Conservation (phyloP, 208 protist genomes). For the Trypanosoma boissoni region DNA sequence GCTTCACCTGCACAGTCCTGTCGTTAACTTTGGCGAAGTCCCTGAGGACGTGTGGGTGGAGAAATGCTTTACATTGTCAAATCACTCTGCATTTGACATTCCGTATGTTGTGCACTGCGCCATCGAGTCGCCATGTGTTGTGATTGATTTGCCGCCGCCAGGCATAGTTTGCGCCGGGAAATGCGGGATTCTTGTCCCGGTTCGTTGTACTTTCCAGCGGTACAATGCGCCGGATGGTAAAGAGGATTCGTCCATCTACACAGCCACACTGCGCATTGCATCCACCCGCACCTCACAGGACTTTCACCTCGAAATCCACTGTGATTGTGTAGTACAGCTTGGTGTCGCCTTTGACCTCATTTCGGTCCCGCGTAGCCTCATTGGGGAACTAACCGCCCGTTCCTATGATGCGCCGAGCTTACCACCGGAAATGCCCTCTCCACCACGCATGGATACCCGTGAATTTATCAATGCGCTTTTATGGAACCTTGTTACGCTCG, state of each 20-base stretch:
- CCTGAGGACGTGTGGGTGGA: slow-evolving; percentile 73
- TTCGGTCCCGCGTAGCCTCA: slow-evolving; percentile 11
- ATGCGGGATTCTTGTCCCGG: slow-evolving; percentile 42
- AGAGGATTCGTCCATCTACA: slow-evolving; percentile 1
- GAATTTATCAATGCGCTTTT: slow-evolving; percentile 19
- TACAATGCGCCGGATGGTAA: not conserved
- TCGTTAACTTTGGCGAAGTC: slow-evolving; percentile 70
- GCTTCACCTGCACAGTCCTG: slow-evolving; percentile 53
- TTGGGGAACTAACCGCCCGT: not conserved
- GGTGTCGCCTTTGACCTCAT: slow-evolving; percentile 57
- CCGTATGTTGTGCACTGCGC: slow-evolving; percentile 58
- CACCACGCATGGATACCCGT: slow-evolving; percentile 17
- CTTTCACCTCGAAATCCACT: slow-evolving; percentile 62
- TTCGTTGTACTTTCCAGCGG: slow-evolving; percentile 53
- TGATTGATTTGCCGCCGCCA: slow-evolving; percentile 41
- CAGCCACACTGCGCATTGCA: slow-evolving; percentile 45
- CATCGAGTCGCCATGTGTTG: slow-evolving; percentile 45
- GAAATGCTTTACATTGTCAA: slow-evolving; percentile 55
- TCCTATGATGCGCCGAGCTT: slow-evolving; percentile 15
- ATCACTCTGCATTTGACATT: slow-evolving; percentile 75
- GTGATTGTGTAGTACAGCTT: slow-evolving; percentile 62
- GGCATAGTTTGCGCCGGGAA: slow-evolving; percentile 55
- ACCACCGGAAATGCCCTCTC: slow-evolving; percentile 4
- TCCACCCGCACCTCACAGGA: slow-evolving; percentile 54
- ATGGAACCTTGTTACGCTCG: slow-evolving; percentile 25